Base-by-base conservation (phyloP, 805 yeast genomes). In the Pichia occidentalis region DNA sequence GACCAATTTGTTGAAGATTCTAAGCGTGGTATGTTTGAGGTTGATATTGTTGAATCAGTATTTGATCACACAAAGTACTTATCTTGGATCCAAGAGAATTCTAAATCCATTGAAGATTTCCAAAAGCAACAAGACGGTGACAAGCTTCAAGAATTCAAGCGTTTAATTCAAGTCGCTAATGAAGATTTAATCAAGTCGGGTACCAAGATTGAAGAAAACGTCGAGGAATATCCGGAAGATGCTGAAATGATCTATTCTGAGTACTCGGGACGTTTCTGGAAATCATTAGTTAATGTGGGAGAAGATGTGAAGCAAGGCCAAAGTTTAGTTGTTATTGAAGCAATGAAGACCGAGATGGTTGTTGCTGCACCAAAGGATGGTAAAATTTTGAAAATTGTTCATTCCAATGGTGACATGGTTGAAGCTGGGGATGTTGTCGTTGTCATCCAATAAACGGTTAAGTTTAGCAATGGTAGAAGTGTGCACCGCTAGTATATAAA, bases 331-430 rank as follows among this genome's bases (percentile, higher is more conserved):
- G 86, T 92, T 27, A 85, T 90, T 37, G 98, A 90, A 62, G 97
- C 98, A 39, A 90, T 90, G 98, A 90, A 90, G 70, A 92, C 97
- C 0, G 98, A 90, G 63, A 90, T 90, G 97, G 73, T 77, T 35
- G 95, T 90, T 24, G 68, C 62, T 38, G 77, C 97, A 16, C 71
- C 95, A 1, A 67, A 56, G 39, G 65, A 67, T 17, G 95, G 95
- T 52, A 81, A 74, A 54, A 88, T 85, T 17, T 55, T 73, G 34
- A 82, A 83, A 63, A 66, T 85, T 31, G 60, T 77, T 41, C 95
- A 86, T 59, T 69, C 71, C 39, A 85, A 86, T 54, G 97, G 97
- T 53, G 96, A 90, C 54, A 85, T 92, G 83, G 95, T 90, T 28
- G 97, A 90, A 43, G 86, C 96, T 27, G 98, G 98, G 46, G 97